Evolutionary conservation across 2,329 filamentous ascomycete species (phyloP).

Genomic region (Tolypocladium capitatum): DNA sequence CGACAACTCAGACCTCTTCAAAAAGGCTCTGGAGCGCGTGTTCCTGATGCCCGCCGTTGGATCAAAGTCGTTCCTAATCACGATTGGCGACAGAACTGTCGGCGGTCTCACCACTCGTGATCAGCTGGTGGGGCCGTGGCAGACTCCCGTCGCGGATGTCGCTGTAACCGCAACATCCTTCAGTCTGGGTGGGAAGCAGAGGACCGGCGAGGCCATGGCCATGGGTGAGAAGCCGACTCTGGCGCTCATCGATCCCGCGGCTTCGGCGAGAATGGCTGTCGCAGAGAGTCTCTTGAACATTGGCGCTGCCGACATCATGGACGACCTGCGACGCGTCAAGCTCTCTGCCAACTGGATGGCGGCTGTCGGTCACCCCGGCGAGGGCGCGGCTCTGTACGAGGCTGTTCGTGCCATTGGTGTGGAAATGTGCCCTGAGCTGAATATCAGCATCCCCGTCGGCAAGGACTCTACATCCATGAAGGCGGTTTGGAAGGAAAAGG

Average conservation of each 20-base stretch:
- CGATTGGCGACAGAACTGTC: constrained; percentile 85
- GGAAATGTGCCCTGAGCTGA: constrained; percentile 81
- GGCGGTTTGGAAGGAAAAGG: constrained; percentile 75
- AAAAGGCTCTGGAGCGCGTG: constrained; percentile 64
- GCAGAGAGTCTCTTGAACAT: constrained; percentile 89
- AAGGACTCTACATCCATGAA: constrained; percentile 99
- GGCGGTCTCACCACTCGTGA: constrained; percentile 80
- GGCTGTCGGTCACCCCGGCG: constrained; percentile 82
- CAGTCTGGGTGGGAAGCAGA: constrained; percentile 48
- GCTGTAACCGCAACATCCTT: constrained; percentile 83
- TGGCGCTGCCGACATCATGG: constrained; percentile 59
- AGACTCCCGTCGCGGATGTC: constrained; percentile 85
- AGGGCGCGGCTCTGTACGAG: constrained; percentile 85
- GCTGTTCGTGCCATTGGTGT: constrained; percentile 87
- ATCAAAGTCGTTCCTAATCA: constrained; percentile 96
- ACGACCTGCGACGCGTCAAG: constrained; percentile 65
- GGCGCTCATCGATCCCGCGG: constrained; percentile 76
- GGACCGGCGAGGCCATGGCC: constrained; percentile 88
- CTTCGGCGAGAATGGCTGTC: constrained; percentile 92
- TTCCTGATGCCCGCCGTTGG: constrained; percentile 78
- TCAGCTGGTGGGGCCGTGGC: constrained; percentile 95
- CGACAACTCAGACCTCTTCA: constrained; percentile 37
- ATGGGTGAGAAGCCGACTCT: constrained; percentile 89
- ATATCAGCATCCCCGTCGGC: constrained; percentile 86
- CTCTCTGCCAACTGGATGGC: constrained; percentile 99